Percentiles rank a stretch among this genome's conserved stretches.
Conservation (phyloP, 1,139 yeast genomes). For the Blastobotrys proliferans region DNA sequence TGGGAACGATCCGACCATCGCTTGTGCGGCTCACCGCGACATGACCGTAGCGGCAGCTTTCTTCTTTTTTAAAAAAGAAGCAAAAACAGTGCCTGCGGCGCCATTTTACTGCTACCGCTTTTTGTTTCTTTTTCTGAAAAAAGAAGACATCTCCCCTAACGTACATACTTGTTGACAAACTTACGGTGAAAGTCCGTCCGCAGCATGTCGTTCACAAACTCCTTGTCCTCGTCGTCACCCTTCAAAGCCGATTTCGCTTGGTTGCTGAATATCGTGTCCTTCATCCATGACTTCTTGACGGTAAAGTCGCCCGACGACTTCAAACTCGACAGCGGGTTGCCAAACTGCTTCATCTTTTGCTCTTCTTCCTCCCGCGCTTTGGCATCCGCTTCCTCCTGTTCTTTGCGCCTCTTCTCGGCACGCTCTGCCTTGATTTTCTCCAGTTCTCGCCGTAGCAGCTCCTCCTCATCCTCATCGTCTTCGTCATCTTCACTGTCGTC, state of each 20-base stretch:
- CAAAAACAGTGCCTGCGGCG: too few relatives aligned
- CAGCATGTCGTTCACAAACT: constrained; percentile 62
- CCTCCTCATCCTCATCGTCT: constrained; percentile 31
- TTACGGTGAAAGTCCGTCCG: constrained; percentile 67
- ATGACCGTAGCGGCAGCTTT: too few relatives aligned
- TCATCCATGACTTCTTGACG: constrained; percentile 43
- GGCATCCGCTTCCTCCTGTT: constrained; percentile 33
- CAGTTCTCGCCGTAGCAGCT: constrained; percentile 48
- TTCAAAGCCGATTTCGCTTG: constrained; percentile 32
- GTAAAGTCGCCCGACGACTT: constrained; percentile 17
- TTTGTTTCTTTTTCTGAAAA: too few relatives aligned
- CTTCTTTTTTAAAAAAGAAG: too few relatives aligned
- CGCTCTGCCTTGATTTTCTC: constrained; percentile 42
- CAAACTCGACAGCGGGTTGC: constrained; percentile 42
- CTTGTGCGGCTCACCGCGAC: too few relatives aligned
- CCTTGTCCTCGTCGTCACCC: constrained; percentile 26
- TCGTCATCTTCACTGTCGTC: constrained; percentile 26
- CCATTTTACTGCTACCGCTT: too few relatives aligned
- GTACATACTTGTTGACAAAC: constrained; percentile 63
- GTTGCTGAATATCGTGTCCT: constrained; percentile 45
- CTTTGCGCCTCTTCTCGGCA: constrained; percentile 16
- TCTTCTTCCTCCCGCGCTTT: constrained; percentile 37
- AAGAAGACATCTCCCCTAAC: not conserved
- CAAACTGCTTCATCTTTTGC: constrained; percentile 34
- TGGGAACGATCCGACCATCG: too few relatives aligned